Evolutionary conservation across 2,329 filamentous ascomycete species (phyloP), one percentile per base, ranked within the genome.

Genomic region (Alternaria brassicae): DNA sequence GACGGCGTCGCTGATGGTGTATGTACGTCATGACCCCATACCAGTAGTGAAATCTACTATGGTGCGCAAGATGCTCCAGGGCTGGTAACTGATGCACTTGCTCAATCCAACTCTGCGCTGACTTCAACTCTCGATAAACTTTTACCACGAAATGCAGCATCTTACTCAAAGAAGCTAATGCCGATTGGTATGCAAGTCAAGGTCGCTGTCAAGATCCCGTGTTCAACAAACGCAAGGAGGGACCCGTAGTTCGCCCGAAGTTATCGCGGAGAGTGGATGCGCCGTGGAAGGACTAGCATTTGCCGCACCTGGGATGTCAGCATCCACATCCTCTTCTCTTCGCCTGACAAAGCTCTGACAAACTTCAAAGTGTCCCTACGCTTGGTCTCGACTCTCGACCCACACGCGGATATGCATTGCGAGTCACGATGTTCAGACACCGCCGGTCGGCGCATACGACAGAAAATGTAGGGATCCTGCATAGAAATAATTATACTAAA

Each of bases 261-360:
- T 23, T 8, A 21, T 34, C 19, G 17, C 44, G 44, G 37, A 39
- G 12, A 4, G 2, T n/a, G 27, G 15, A 13, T 27, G 27, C 27
- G 28, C 42, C 13, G 28, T 21, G 42, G 27, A 32, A 47, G 42
- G 42, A 19, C 3, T 19, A 34, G 44, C 30, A 21, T 23, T 23
- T 34, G 44, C 30, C 13, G 44, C 44, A 32, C 19, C 19, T 30
- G 19, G 30, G 13, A 48, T 28, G 36, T 36, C 13, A 44, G 27
- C 28, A 37, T 23, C 8, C 30, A 37, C 30, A 21, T 25, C 48
- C 30, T 27, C 45, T 52, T n/a, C n/a, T 41, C 28, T 17, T 13
- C 37, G 17, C 15, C 42, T 25, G 61, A 67, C 65, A 66, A 68
- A 68, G 39, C 41, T 41, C 58, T 58, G 55, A 63, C 61, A 62